Evolutionary conservation across 2,329 filamentous ascomycete genomes (phyloP).

Genomic region (Chaetomiaceae sp.): DNA sequence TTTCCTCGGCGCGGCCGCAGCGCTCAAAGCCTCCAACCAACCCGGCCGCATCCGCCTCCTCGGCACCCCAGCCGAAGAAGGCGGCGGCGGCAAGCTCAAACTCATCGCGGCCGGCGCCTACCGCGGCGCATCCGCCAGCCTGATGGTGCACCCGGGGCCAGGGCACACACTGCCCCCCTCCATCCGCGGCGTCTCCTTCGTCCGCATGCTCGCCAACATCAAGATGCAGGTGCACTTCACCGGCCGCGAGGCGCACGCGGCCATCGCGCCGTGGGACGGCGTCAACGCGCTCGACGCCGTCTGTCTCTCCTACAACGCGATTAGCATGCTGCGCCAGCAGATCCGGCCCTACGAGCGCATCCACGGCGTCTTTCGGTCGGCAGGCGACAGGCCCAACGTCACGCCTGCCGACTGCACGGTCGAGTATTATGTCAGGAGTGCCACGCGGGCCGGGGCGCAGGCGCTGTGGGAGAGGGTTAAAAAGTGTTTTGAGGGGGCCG

Average conservation of each 20-base stretch:
- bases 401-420: conserved; percentile 38
- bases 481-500: conserved; percentile 34
- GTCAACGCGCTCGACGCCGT: conserved; percentile 48
- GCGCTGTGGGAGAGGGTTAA: conserved; percentile 30
- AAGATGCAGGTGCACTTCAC: conserved; percentile 38
- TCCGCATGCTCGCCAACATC: conserved; percentile 31
- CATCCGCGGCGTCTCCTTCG: conserved; percentile 26
- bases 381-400: conserved; percentile 35
- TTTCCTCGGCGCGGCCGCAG: conserved; percentile 37
- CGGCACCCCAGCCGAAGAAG: conserved; percentile 42
- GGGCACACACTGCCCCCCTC: conserved; percentile 18
- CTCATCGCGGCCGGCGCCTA: conserved; percentile 34
- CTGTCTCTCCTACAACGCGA: conserved; percentile 37
- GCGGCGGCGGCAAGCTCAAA: conserved; percentile 39
- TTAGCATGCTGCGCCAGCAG: conserved; percentile 48
- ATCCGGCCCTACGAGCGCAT: conserved; percentile 44
- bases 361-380: conserved; percentile 44
- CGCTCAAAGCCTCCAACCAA: conserved; percentile 29
- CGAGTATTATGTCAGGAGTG: conserved; percentile 42
- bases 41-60: conserved; percentile 38
- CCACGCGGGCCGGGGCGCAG: conserved; percentile 34
- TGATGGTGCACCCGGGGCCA: conserved; percentile 36
- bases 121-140: conserved; percentile 35
- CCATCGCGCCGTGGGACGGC: conserved; percentile 46
- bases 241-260: conserved; percentile 44